Conservation (phyloP, 2,329 filamentous ascomycete genomes). For the Amesomyces nigricolor region DNA sequence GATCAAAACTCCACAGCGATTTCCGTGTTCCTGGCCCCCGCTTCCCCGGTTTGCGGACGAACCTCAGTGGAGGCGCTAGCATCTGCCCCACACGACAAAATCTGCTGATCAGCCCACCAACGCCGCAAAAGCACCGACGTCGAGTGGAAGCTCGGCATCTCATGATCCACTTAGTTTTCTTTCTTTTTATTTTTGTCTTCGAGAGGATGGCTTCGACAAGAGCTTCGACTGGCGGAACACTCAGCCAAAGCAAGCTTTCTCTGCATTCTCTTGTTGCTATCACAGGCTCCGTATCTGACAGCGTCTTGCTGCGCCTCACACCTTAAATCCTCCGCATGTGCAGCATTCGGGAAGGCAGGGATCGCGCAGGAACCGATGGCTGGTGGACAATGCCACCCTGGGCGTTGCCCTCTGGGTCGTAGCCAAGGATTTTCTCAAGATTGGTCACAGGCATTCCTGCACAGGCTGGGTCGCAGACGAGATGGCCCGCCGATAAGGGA, state of each 20-base stretch:
- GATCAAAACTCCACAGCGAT: not conserved
- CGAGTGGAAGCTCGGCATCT: not conserved
- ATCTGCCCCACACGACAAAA: not conserved
- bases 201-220: too few species aligned
- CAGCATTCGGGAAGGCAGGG: not conserved
- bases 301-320: conserved; percentile 23
- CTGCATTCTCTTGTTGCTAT: not conserved
- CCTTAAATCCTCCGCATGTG: conserved; percentile 23
- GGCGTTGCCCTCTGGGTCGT: not conserved
- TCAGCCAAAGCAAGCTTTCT: not conserved
- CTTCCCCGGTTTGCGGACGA: conserved; percentile 20
- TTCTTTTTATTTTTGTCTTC: not conserved
- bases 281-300: not conserved
- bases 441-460: conserved; percentile 4
- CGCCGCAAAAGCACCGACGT: not conserved
- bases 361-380: not conserved
- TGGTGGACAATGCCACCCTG: conserved; percentile 1
- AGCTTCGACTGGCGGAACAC: not conserved
- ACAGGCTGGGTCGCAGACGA: not conserved
- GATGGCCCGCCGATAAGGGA: not conserved
- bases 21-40: conserved; percentile 7
- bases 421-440: conserved; percentile 15
- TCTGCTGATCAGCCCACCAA: not conserved
- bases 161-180: not conserved
- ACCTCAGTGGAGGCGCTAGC: not conserved